These are phyloP conservation scores for Aspergillus arachidicola DNA, from an alignment of 2,329 filamentous ascomycete species.

Conservation along the genomic window DNA sequence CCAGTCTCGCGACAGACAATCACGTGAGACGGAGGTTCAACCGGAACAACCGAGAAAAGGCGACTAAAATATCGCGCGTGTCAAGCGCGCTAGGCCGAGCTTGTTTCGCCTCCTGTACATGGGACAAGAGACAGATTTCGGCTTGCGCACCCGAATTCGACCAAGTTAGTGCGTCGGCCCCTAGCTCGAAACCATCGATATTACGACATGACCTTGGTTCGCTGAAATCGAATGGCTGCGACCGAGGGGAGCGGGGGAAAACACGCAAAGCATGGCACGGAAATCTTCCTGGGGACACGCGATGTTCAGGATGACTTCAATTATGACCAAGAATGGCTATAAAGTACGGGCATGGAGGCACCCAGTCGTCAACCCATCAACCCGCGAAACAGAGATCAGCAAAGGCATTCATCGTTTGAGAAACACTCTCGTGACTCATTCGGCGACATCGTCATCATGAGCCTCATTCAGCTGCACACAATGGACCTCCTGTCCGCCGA, in stretches of 20 bases:
- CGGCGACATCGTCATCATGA: too few relatives aligned
- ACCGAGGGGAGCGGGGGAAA: neutral
- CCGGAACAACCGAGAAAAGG: neutral
- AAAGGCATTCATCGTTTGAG: too few relatives aligned
- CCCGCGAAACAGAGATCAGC: too few relatives aligned
- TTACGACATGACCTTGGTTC: neutral
- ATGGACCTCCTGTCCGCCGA: too few relatives aligned
- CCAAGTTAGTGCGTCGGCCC: neutral
- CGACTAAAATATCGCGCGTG: too few relatives aligned
- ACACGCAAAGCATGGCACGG: neutral
- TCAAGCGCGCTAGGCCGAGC: too few relatives aligned
- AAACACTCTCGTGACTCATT: too few relatives aligned
- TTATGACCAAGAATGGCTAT: neutral
- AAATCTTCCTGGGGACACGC: neutral
- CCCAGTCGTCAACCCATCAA: too few relatives aligned
- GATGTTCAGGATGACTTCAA: neutral
- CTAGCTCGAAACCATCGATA: neutral
- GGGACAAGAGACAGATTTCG: too few relatives aligned
- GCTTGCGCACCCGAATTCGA: neutral
- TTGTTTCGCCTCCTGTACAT: too few relatives aligned
- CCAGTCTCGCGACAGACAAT: neutral
- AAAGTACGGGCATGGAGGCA: neutral
- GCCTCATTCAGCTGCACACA: too few relatives aligned
- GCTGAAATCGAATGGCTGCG: neutral
- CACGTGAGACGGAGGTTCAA: neutral